phyloP scores from a whole-genome alignment of 345 rosid species.

The Geranium rotundifolium region DNA sequence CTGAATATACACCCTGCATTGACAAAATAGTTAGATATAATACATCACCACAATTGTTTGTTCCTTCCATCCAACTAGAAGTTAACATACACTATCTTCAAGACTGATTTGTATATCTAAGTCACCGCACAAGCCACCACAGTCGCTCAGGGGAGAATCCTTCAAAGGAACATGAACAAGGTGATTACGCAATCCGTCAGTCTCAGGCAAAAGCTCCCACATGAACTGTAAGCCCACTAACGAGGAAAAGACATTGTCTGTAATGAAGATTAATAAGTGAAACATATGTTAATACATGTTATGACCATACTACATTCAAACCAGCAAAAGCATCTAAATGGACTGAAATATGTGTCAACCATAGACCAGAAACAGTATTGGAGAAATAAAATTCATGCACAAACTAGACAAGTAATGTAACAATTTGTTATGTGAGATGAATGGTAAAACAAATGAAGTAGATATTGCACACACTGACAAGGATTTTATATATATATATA shows the following conservation, averaged over 20 bases:
- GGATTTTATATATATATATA: too few relatives aligned
- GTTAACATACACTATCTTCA: conserved; percentile 60
- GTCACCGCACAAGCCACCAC: conserved; percentile 85
- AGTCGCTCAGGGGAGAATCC: conserved; percentile 88
- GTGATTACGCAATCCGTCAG: conserved; percentile 47
- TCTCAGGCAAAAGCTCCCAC: conserved; percentile 71
- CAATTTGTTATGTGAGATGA: neutral
- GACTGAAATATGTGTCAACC: conserved; percentile 1
- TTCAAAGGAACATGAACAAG: conserved; percentile 85
- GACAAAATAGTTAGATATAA: neutral
- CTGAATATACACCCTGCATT: conserved; percentile 80
- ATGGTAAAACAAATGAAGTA: neutral
- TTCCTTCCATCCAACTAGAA: neutral
- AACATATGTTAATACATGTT: neutral
- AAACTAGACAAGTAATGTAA: conserved; percentile 2
- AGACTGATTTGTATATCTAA: conserved; percentile 67
- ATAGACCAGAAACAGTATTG: neutral
- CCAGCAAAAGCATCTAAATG: neutral
- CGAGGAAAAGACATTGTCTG: conserved; percentile 88
- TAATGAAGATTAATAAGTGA: conserved; percentile 14
- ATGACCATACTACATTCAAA: neutral
- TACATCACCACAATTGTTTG: neutral
- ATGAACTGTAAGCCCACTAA: conserved; percentile 81
- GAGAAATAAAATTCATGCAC: neutral
- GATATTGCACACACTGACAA: neutral